Evolutionary conservation across 352 stramenopile genomes (phyloP).

Genomic region (Phytopythium montanum): DNA sequence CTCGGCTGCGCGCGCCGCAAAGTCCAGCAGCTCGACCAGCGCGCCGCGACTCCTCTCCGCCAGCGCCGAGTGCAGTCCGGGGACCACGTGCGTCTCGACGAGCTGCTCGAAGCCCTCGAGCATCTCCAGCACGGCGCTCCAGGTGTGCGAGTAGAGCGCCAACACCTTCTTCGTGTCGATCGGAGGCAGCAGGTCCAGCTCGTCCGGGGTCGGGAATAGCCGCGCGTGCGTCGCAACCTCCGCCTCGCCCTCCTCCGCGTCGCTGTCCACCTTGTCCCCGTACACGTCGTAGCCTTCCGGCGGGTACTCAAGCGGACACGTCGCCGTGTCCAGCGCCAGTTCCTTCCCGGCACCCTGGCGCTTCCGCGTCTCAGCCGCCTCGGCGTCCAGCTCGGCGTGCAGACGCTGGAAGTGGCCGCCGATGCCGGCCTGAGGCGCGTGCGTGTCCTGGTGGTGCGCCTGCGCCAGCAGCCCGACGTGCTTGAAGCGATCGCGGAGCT

Average conservation of each 20-base stretch:
- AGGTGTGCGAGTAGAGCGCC: slow-evolving; percentile 60
- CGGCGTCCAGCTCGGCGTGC: slow-evolving; percentile 32
- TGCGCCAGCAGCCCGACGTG: slow-evolving; percentile 47
- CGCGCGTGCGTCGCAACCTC: slow-evolving; percentile 10
- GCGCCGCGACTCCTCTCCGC: slow-evolving; percentile 32
- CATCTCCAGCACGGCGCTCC: slow-evolving; percentile 59
- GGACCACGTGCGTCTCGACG: slow-evolving; percentile 43
- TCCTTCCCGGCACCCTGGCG: not conserved
- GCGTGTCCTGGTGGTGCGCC: slow-evolving; percentile 24
- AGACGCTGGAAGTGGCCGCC: slow-evolving; percentile 62
- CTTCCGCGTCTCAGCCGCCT: not conserved
- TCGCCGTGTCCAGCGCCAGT: slow-evolving; percentile 7
- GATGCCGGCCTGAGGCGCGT: slow-evolving; percentile 43
- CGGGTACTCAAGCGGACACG: slow-evolving; percentile 27
- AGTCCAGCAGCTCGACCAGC: slow-evolving; percentile 65
- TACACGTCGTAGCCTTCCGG: slow-evolving; percentile 34
- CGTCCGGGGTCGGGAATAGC: slow-evolving; percentile 42
- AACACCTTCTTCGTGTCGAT: slow-evolving; percentile 54
- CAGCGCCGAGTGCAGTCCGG: slow-evolving; percentile 36
- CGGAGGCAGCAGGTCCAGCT: slow-evolving; percentile 52
- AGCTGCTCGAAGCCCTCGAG: slow-evolving; percentile 63
- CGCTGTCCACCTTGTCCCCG: slow-evolving; percentile 23
- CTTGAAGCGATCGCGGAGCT: slow-evolving; percentile 69
- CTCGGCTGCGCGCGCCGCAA: slow-evolving; percentile 55
- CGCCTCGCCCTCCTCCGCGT: slow-evolving; percentile 2